Evolutionary conservation across 306 rosid species (phyloP), one percentile per base, ranked within the genome.

Genomic region (Coriaria nepalensis): DNA sequence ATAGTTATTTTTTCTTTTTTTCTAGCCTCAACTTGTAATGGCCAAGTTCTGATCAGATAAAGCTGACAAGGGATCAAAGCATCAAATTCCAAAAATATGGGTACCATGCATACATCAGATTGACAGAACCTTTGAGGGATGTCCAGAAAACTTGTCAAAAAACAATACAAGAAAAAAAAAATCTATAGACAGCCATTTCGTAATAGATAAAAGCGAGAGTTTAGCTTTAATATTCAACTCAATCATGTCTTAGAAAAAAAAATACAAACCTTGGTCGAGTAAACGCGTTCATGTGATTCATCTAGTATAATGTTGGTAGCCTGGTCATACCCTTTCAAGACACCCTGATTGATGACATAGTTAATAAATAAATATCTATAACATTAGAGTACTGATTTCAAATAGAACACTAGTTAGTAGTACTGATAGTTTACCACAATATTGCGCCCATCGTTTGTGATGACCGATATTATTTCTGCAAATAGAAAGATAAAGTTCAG

Each of bases 231-330:
- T 40, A 54, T 10, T 54, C 40, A 29, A 33, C 14, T 8, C 40
- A 41, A 20, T 20, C 12, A 41, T 7, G 29, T 33, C 9, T 12
- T n/a, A 4, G 8, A 52, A 15, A 59, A 13, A 10, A 37, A 46
- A 47, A 43, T 48, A 49, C 66, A 66, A 66, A 84, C 98, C 95
- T 85, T 85, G 37, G 98, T 90, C 11, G 98, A 90, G 66, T 68
- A 90, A 58, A 90, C 98, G 8, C 94, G 87, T 67, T 90, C 98
- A 60, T 81, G 94, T 41, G 95, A 90, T 63, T 90, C 98, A 61
- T 90, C 98, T 10, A 90, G 95, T 65, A 90, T 90, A n/a, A 85
- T 90, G 60, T 90, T 90, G 9, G 98, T 90, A 45, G 98, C 94
- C 81, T 81, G 98, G 63, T 90, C 97, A 65, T 84, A 90, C 60